Base-by-base conservation (phyloP, 2,329 filamentous ascomycete species). In the Trichoderma citrinoviride region DNA sequence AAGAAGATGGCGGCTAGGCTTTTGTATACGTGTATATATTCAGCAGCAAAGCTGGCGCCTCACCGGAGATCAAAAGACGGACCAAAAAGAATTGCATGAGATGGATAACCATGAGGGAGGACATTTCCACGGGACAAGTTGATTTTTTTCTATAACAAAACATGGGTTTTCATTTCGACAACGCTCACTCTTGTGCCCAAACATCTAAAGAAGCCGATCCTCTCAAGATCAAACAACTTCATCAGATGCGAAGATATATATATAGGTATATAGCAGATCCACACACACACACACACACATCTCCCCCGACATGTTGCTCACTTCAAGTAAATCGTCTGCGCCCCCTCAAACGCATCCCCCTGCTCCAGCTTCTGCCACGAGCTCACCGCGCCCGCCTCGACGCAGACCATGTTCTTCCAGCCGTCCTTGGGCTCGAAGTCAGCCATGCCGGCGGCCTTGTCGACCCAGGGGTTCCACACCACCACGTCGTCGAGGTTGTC, bases 401-500 rank as follows among this genome's bases (percentile, higher is more conserved):
- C 86, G 75, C 95, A 98, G 49, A 99, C 81, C 92, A 98, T 97
- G 66, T 92, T 87, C 82, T 92, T 92, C 82, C 90, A 98, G 43
- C 91, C 95, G 61, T 93, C 90, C 74, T 96, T 90, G 56, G 95
- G 95, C 65, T 85, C 85, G 75, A 98, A 97, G 77, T 99, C 95
- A 60, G 82, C 87, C 80, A 97, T 96, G 5, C 84, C 84, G 71
- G 87, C 86, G 1, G 91, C 87, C 81, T 96, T 96, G 68, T 93
- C 91, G 46, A 84, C 83, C 93, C 94, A 97, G 1, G 95, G 95
- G 78, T 99, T 99, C 95, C 95, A 99, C 33, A 98, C 90, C 1
- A 97, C 94, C 17, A 95, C 88, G 70, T 98, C 92, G 67, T 86
- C 85, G 70, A 99, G 83, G 70, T 92, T 93, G 77, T 97, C 92